A percentile compares a stretch with the other conserved stretches of the same genome.
phyloP scores from a whole-genome alignment of 1,139 yeast species.

The Hyphopichia burtonii region DNA sequence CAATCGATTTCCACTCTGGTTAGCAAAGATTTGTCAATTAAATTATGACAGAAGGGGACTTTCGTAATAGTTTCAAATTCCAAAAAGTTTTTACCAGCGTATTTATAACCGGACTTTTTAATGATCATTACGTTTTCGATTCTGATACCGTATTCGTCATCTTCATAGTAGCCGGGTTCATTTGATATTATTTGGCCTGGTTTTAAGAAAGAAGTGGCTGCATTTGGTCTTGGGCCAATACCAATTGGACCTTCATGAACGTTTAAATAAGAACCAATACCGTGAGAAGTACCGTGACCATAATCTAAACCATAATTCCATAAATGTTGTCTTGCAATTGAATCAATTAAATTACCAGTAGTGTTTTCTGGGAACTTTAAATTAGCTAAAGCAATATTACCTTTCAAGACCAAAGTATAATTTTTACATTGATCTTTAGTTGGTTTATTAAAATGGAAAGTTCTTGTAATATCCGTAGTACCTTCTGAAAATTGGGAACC shows the following conservation, averaged over 20 bases:
- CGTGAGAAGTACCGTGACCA: conserved; percentile 97
- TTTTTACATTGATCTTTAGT: conserved; percentile 63
- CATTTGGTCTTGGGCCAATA: conserved; percentile 64
- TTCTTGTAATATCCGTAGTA: conserved; percentile 95
- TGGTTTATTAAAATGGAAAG: conserved; percentile 78
- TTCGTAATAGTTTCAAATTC: conserved; percentile 83
- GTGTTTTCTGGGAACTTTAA: conserved; percentile 85
- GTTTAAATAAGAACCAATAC: conserved; percentile 88
- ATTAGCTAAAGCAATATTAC: conserved; percentile 77
- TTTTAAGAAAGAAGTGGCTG: conserved; percentile 47
- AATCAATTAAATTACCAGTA: conserved; percentile 79
- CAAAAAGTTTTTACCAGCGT: conserved; percentile 56
- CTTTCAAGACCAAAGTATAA: conserved; percentile 89
- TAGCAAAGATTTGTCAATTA: conserved; percentile 61
- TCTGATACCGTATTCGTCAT: conserved; percentile 90
- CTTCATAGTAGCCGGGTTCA: conserved; percentile 96
- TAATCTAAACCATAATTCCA: conserved; percentile 91
- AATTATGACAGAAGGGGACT: conserved; percentile 81
- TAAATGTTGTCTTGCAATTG: conserved; percentile 83
- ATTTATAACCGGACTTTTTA: conserved; percentile 44
- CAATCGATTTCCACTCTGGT: conserved; percentile 60
- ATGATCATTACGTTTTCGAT: conserved; percentile 82
- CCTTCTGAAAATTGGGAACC: conserved; percentile 96
- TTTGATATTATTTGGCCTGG: conserved; percentile 83
- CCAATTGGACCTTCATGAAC: conserved; percentile 98